Base-by-base conservation (phyloP, 1,139 yeast genomes). In the Yarrowia galli region DNA sequence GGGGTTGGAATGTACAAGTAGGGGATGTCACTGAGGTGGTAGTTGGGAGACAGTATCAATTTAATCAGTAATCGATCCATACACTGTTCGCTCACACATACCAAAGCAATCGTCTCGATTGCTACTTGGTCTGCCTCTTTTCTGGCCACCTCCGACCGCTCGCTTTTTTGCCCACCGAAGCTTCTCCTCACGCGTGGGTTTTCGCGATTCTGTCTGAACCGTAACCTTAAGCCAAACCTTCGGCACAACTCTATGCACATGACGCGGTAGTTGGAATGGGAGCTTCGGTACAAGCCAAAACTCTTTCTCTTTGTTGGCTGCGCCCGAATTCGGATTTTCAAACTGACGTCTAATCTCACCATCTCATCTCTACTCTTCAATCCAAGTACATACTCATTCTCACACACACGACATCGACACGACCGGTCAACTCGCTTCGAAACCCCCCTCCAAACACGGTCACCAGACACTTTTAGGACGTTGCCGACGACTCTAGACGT, bases 221-320 rank as follows among this genome's bases (percentile, higher is more conserved):
- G 20, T 22, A 56, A 40, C 63, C 25, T 42, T 40, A 10, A 8
- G 2, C 3, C 48, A 56, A 56, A 56, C 63, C 36, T 32, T 40
- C 25, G n/a, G 15, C 36, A 28, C 23, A 56, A 28, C 36, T 40
- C 25, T 56, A 40, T 56, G 63, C 63, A 56, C 48, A 25, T 25
- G 63, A 56, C 49, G 63, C 63, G 49, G 63, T 56, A 56, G 63
- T 56, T 56, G 63, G 63, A 56, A 56, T 56, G 63, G 63, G 60
- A 53, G 60, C 60, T 53, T 53, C 60, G 16, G 60, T 53, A 53
- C 60, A 53, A 53, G 63, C 25, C 46, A 25, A 56, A 56, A 56
- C 63, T 56, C 63, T 56, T 56, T 56, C 48, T 42, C 48, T 56
- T 53, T 53, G 60, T 53, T 53, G 60, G 61, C 61, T 54, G 61